A percentile compares a stretch with the other conserved stretches of the same genome.
Conservation (phyloP, 176 grass and related monocot species). For the Poa annua region DNA sequence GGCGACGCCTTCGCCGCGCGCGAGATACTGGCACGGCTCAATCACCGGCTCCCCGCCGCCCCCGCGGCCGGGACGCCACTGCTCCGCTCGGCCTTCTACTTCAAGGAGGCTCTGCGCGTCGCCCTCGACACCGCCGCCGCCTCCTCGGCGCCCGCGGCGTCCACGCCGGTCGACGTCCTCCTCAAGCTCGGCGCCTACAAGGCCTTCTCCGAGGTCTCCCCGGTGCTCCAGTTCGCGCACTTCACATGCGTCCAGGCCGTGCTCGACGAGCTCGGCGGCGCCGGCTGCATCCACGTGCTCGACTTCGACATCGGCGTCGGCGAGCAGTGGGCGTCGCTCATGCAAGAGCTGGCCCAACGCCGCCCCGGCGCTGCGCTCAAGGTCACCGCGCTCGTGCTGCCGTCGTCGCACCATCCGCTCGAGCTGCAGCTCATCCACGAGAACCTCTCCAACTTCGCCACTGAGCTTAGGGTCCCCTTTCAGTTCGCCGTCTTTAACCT, state of each 20-base stretch:
- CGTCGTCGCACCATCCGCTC: slow-evolving; percentile 53
- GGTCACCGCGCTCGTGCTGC: slow-evolving; percentile 62
- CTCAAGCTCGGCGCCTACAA: slow-evolving; percentile 75
- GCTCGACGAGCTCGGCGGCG: slow-evolving; percentile 61
- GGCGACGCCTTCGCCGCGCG: slow-evolving; percentile 55
- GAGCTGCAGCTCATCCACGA: slow-evolving; percentile 69
- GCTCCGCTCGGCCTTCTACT: slow-evolving; percentile 79
- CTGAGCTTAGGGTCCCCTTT: slow-evolving; percentile 56
- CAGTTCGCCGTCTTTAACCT: slow-evolving; percentile 58
- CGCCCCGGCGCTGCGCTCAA: slow-evolving; percentile 53
- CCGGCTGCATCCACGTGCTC: slow-evolving; percentile 69
- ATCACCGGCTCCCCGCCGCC: slow-evolving; percentile 67
- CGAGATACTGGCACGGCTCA: slow-evolving; percentile 92
- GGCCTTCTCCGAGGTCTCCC: slow-evolving; percentile 75
- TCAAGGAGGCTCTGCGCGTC: slow-evolving; percentile 71
- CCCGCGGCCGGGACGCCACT: slow-evolving; percentile 56
- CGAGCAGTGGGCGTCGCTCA: slow-evolving; percentile 82
- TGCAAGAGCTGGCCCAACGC: slow-evolving; percentile 71
- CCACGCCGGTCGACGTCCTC: slow-evolving; percentile 57
- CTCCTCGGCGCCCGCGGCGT: background rate
- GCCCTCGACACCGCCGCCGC: slow-evolving; percentile 39
- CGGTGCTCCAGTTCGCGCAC: slow-evolving; percentile 76
- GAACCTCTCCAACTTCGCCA: slow-evolving; percentile 66
- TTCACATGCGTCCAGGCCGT: slow-evolving; percentile 83
- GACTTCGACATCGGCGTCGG: slow-evolving; percentile 88